Conservation (phyloP, 352 stramenopile species). For the Hyaloperonospora arabidopsidis region DNA sequence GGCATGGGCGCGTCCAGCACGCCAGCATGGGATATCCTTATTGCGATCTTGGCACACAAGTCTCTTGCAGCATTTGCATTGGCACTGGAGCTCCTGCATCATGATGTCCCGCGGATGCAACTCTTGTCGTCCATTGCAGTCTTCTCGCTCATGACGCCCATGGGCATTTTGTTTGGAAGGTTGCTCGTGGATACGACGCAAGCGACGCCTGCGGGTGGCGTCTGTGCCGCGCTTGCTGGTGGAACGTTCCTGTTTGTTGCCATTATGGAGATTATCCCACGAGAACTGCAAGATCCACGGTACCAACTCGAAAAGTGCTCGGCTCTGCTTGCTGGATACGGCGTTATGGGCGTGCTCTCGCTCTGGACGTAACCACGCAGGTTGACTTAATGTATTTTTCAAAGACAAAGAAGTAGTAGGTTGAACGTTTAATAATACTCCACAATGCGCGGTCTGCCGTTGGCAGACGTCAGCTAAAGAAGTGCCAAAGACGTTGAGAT, state of each 20-base stretch:
- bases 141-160: constrained; percentile 72
- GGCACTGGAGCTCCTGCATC: constrained; percentile 60
- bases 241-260: constrained; percentile 79
- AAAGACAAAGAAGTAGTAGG: constrained; percentile 15
- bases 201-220: constrained; percentile 42
- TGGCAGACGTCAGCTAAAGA: constrained; percentile 12
- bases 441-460: constrained; percentile 3
- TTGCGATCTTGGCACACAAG: constrained; percentile 80
- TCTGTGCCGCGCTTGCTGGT: constrained; percentile 68
- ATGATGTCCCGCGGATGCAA: constrained; percentile 34
- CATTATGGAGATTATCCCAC: constrained; percentile 75
- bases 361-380: constrained; percentile 51
- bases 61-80: constrained; percentile 70
- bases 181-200: constrained; percentile 38
- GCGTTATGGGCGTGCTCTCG: constrained; percentile 55
- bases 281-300: constrained; percentile 56
- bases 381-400: constrained; percentile 26
- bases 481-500: constrained; percentile 21
- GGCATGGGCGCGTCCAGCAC: constrained; percentile 55
- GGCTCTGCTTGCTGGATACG: constrained; percentile 50
- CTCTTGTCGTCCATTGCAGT: constrained; percentile 40
- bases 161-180: constrained; percentile 56
- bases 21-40: constrained; percentile 65
- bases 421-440: constrained; percentile 4
- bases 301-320: constrained; percentile 45